phyloP scores from a whole-genome alignment of 2,329 filamentous ascomycete genomes.

The Cadophora sp. region DNA sequence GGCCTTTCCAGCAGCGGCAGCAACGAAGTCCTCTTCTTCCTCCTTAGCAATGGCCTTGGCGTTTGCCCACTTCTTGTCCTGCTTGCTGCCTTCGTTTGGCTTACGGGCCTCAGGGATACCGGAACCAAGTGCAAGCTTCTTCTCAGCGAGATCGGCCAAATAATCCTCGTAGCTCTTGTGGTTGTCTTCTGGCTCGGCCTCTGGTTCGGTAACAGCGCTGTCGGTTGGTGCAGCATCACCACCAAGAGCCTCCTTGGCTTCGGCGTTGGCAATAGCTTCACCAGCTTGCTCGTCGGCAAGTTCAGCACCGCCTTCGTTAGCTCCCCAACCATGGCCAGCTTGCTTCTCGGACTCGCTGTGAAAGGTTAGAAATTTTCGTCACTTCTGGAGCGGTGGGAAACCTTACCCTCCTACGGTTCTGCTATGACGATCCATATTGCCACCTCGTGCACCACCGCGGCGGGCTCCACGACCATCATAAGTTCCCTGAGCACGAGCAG shows the following conservation, averaged over 20 bases:
- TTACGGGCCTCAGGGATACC: slow-evolving; percentile 77
- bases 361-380: slow-evolving; percentile 30
- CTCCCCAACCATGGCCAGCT: slow-evolving; percentile 88
- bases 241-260: slow-evolving; percentile 75
- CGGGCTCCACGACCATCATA: slow-evolving; percentile 64
- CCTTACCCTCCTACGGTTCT: slow-evolving; percentile 43
- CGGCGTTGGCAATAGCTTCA: slow-evolving; percentile 84
- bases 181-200: slow-evolving; percentile 71
- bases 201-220: slow-evolving; percentile 49
- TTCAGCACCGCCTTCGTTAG: slow-evolving; percentile 80
- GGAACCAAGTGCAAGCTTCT: slow-evolving; percentile 74
- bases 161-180: slow-evolving; percentile 90
- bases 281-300: slow-evolving; percentile 91
- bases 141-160: slow-evolving; percentile 76
- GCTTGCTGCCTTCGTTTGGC: slow-evolving; percentile 89
- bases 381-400: slow-evolving; percentile 4
- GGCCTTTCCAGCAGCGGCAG: slow-evolving; percentile 76
- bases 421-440: slow-evolving; percentile 48
- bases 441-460: slow-evolving; percentile 42
- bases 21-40: slow-evolving; percentile 77
- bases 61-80: slow-evolving; percentile 90
- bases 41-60: slow-evolving; percentile 76
- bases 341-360: slow-evolving; percentile 82
- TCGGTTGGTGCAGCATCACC: slow-evolving; percentile 49
- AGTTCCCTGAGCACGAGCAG: slow-evolving; percentile 57